A percentile compares a stretch with the other conserved stretches of the same genome.
Evolutionary conservation across 1,284 basidiomycete species (phyloP).

Genomic region (Rugosomyces carneus): DNA sequence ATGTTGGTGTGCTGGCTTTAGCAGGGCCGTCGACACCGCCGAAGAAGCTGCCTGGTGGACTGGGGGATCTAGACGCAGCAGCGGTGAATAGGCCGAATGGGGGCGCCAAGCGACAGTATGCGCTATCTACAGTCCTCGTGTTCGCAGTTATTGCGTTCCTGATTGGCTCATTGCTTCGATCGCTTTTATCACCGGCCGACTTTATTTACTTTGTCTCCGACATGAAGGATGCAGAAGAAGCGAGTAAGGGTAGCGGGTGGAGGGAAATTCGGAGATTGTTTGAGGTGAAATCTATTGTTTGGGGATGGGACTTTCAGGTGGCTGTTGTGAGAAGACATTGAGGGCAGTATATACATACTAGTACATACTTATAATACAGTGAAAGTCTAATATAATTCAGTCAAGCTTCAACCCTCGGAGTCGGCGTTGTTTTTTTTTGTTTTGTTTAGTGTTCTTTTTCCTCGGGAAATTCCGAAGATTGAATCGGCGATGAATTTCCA

Average conservation of each 20-base stretch:
- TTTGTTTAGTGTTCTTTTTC: no score
- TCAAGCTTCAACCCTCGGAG: background rate
- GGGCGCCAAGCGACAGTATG: conserved; percentile 21
- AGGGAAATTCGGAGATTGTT: conserved; percentile 76
- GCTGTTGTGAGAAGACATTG: conserved; percentile 72
- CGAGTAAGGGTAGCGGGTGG: conserved; percentile 53
- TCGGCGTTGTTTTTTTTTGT: background rate
- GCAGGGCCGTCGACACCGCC: conserved; percentile 12
- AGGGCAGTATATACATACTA: no score
- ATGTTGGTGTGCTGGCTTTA: conserved; percentile 1
- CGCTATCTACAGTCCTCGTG: conserved; percentile 63
- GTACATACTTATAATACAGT: background rate
- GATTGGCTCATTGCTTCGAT: conserved; percentile 84
- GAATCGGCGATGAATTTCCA: conserved; percentile 25
- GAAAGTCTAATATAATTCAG: background rate
- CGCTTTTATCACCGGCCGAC: conserved; percentile 84
- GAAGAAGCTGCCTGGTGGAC: conserved; percentile 20
- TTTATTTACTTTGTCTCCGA: conserved; percentile 78
- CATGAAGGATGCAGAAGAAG: conserved; percentile 43
- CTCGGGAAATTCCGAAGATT: conserved; percentile 19
- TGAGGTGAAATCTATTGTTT: conserved; percentile 71
- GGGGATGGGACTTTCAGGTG: conserved; percentile 79
- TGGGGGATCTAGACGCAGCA: conserved; percentile 18
- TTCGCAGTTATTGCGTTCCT: conserved; percentile 86
- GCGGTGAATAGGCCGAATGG: conserved; percentile 6